Evolutionary conservation across 441 rosid genomes (phyloP).

Genomic region (Bruguiera hainesii): DNA sequence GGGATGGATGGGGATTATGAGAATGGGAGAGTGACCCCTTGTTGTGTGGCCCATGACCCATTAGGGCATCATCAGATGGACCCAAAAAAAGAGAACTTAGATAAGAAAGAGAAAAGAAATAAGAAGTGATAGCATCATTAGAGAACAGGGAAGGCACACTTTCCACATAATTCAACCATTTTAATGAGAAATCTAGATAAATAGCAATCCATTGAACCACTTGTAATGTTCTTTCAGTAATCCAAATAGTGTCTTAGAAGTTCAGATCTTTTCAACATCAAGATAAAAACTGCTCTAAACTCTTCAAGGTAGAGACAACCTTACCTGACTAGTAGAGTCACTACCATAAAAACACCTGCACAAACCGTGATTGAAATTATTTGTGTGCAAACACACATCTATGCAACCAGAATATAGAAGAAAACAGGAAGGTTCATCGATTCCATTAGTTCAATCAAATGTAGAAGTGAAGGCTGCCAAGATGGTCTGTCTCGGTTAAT

Average conservation of each 20-base stretch:
- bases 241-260: background rate
- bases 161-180: background rate
- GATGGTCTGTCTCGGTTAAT: no score
- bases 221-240: background rate
- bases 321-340: slow-evolving; percentile 74
- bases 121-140: background rate
- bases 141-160: background rate
- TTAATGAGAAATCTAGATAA: background rate
- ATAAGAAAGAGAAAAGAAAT: no score
- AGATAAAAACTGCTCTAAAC: background rate
- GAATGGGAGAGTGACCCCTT: no score
- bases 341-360: slow-evolving; percentile 66
- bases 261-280: background rate
- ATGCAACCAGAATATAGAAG: background rate
- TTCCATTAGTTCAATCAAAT: background rate
- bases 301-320: background rate
- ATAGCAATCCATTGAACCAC: background rate
- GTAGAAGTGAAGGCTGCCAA: no score
- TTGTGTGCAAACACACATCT: background rate
- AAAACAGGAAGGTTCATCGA: background rate
- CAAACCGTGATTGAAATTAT: slow-evolving; percentile 2
- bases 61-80: no score
- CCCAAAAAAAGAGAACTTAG: no score
- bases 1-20: no score
- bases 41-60: no score